A percentile compares a stretch with the other conserved stretches of the same genome.
Evolutionary conservation across 345 rosid species (phyloP).

Genomic region (Nasturtium officinale): DNA sequence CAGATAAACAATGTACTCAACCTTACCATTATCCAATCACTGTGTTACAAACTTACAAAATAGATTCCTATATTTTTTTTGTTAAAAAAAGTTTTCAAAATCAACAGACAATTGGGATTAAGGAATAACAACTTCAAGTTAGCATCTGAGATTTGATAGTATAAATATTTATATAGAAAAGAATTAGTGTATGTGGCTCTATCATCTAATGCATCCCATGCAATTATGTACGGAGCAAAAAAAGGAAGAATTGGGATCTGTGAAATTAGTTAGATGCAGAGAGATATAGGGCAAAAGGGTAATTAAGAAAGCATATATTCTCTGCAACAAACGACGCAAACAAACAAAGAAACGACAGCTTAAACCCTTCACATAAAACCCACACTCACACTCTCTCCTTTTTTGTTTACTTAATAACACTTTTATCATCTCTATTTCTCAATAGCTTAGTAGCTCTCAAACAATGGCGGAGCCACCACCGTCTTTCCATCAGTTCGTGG

Average conservation of each 20-base stretch:
- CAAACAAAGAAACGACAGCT: conserved; percentile 40
- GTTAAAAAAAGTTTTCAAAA: too few relatives aligned
- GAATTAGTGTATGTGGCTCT: too few relatives aligned
- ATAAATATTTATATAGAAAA: not conserved
- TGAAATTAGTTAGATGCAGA: conserved; percentile 33
- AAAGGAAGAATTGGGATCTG: conserved; percentile 42
- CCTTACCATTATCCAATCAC: not conserved
- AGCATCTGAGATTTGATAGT: not conserved
- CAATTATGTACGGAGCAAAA: conserved; percentile 19
- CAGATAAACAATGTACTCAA: not conserved
- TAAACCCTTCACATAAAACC: conserved; percentile 40
- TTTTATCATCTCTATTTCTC: not conserved
- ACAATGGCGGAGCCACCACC: conserved; percentile 43
- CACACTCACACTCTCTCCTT: not conserved
- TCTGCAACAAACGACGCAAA: conserved; percentile 47
- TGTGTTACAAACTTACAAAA: too few relatives aligned
- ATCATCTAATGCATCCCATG: too few relatives aligned
- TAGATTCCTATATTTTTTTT: too few relatives aligned
- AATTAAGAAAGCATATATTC: conserved; percentile 11
- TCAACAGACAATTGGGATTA: not conserved
- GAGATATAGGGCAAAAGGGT: conserved; percentile 19
- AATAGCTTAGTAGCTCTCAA: not conserved
- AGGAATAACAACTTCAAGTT: not conserved
- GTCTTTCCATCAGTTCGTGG: conserved; percentile 29
- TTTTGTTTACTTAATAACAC: not conserved